Conservation (phyloP, 495 filamentous ascomycete genomes). For the Aspergillus indologenus region DNA sequence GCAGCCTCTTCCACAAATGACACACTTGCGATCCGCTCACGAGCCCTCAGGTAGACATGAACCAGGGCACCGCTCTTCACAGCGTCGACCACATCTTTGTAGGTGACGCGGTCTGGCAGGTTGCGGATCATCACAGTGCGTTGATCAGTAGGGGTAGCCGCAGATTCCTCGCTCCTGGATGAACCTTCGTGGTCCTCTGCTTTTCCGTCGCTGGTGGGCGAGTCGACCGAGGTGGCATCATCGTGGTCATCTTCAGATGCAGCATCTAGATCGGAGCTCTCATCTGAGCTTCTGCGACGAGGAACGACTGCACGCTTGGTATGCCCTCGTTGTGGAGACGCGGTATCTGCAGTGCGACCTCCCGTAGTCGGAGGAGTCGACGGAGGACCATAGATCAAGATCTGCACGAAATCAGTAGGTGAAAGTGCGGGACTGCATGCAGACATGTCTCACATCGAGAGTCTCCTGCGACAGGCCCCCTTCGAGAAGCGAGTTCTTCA, state of each 20-base stretch:
- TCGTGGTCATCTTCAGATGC: constrained; percentile 19
- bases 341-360: background rate
- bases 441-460: constrained; percentile 48
- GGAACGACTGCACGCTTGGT: background rate
- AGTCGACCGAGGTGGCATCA: constrained; percentile 33
- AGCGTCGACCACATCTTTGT: constrained; percentile 62
- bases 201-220: constrained; percentile 34
- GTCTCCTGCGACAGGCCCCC: constrained; percentile 61
- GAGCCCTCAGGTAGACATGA: constrained; percentile 62
- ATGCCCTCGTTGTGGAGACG: background rate
- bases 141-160: constrained; percentile 27
- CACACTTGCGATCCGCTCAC: constrained; percentile 61
- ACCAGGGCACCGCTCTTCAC: constrained; percentile 68
- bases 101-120: constrained; percentile 60
- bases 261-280: constrained; percentile 9
- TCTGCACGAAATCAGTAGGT: constrained; percentile 34
- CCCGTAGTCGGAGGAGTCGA: background rate
- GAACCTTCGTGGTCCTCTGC: constrained; percentile 36
- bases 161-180: constrained; percentile 26
- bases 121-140: constrained; percentile 63
- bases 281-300: background rate
- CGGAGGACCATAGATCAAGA: constrained; percentile 50
- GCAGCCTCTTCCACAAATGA: constrained; percentile 66
- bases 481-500: constrained; percentile 58
- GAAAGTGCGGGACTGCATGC: constrained; percentile 10